phyloP scores from a whole-genome alignment of 1,284 basidiomycete genomes.

The Leccinum pallidistipes region DNA sequence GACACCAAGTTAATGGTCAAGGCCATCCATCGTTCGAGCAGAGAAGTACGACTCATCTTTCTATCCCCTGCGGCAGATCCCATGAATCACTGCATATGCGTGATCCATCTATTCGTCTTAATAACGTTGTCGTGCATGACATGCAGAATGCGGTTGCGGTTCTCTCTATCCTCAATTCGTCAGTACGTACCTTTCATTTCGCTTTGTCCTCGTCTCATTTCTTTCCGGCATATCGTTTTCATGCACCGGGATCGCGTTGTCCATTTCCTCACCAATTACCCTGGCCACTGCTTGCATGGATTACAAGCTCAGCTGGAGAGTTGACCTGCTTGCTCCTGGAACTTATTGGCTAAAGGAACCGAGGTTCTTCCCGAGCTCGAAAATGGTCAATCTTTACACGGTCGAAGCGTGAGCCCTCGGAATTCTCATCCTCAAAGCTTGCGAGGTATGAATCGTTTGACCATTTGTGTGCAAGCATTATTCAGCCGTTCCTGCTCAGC shows the following conservation, averaged over 20 bases:
- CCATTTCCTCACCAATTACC: conserved; percentile 64
- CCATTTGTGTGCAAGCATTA: no score
- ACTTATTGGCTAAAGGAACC: conserved; percentile 51
- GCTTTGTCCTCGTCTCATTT: conserved; percentile 8
- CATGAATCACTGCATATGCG: conserved; percentile 76
- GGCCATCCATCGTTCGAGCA: conserved; percentile 60
- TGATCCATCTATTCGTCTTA: conserved; percentile 27
- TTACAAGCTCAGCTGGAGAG: conserved; percentile 63
- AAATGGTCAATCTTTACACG: conserved; percentile 61
- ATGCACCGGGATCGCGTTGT: conserved; percentile 65
- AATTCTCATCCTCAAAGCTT: conserved; percentile 60
- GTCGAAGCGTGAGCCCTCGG: conserved; percentile 71
- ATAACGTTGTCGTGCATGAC: no score
- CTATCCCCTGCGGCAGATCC: conserved; percentile 53
- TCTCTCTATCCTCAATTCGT: conserved; percentile 55
- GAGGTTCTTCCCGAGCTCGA: conserved; percentile 75
- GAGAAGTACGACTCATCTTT: conserved; percentile 58
- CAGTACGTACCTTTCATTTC: conserved; percentile 26
- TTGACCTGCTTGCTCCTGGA: conserved; percentile 41
- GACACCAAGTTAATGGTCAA: conserved; percentile 60
- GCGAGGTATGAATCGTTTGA: conserved; percentile 58
- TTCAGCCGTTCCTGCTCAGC: no score
- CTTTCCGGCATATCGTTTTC: conserved; percentile 58
- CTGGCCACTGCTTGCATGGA: conserved; percentile 69
- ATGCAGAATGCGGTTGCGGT: conserved; percentile 33